phyloP scores from a whole-genome alignment of 768 basidiomycete genomes.

The Coprinopsis sp. region DNA sequence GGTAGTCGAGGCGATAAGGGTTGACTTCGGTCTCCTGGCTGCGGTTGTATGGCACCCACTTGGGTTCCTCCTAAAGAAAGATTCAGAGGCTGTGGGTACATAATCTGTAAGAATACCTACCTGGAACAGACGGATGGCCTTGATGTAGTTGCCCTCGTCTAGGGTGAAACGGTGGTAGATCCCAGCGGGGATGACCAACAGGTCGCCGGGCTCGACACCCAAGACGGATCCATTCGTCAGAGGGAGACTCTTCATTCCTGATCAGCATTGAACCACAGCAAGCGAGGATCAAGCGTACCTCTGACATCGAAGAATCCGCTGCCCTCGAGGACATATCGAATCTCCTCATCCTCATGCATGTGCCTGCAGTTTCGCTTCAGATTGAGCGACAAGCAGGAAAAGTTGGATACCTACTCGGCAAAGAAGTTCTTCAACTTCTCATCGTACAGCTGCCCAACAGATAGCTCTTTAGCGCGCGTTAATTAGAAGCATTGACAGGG shows the following conservation, averaged over 20 bases:
- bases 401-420: conserved; percentile 55
- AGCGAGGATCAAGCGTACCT: conserved; percentile 40
- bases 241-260: conserved; percentile 46
- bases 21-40: conserved; percentile 58
- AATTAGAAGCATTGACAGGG: neutral
- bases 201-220: conserved; percentile 72
- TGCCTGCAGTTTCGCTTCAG: conserved; percentile 45
- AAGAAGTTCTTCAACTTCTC: conserved; percentile 79
- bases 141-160: conserved; percentile 67
- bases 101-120: conserved; percentile 30
- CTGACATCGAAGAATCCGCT: conserved; percentile 91
- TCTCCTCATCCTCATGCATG: conserved; percentile 96
- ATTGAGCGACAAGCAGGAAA: neutral
- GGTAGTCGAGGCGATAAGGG: conserved; percentile 55
- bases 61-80: conserved; percentile 72
- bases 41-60: conserved; percentile 81
- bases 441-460: conserved; percentile 52
- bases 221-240: conserved; percentile 79
- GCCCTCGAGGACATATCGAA: conserved; percentile 83
- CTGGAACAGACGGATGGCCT: conserved; percentile 83
- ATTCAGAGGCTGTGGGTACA: neutral
- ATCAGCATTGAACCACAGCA: neutral
- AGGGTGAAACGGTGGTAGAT: conserved; percentile 96
- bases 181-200: conserved; percentile 83
- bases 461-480: neutral